Evolutionary conservation across 169 alveolate species (phyloP).

Genomic region (Cryptosporidium sp.): DNA sequence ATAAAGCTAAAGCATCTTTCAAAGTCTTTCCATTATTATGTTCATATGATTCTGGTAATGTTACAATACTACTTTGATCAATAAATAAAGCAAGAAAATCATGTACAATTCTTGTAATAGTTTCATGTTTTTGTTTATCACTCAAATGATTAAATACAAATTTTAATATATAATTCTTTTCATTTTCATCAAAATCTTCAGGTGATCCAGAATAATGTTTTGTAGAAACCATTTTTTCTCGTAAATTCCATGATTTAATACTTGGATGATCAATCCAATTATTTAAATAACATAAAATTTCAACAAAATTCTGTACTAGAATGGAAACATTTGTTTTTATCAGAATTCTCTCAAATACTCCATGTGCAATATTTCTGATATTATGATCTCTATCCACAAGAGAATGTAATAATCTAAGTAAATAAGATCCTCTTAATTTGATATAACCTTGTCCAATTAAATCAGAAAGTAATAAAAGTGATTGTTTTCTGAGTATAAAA

Average conservation of each 20-base stretch:
- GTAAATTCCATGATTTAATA: constrained; percentile 36
- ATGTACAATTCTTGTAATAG: constrained; percentile 46
- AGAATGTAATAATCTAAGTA: constrained; percentile 29
- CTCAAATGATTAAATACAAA: constrained; percentile 46
- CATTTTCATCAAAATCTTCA: constrained; percentile 19
- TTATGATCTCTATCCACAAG: constrained; percentile 29
- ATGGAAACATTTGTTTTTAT: constrained; percentile 17
- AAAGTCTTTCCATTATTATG: constrained; percentile 58
- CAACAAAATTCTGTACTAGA: constrained; percentile 67
- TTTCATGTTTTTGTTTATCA: constrained; percentile 67
- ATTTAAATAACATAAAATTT: constrained; percentile 55
- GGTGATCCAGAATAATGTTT: constrained; percentile 10
- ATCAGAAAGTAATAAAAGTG: constrained; percentile 47
- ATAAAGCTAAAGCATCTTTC: constrained; percentile 34
- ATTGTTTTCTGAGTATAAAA: constrained; percentile 37
- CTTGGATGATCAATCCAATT: constrained; percentile 67
- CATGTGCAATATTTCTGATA: constrained; percentile 61
- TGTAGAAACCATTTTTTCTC: neutral
- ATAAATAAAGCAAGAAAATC: constrained; percentile 63
- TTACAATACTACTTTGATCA: constrained; percentile 50
- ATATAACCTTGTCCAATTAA: constrained; percentile 70
- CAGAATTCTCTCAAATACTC: constrained; percentile 58
- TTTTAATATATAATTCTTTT: constrained; percentile 35
- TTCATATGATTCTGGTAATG: constrained; percentile 63
- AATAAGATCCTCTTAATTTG: constrained; percentile 64